Conservation (phyloP, 805 yeast species). For the Peterozyma xylosa region DNA sequence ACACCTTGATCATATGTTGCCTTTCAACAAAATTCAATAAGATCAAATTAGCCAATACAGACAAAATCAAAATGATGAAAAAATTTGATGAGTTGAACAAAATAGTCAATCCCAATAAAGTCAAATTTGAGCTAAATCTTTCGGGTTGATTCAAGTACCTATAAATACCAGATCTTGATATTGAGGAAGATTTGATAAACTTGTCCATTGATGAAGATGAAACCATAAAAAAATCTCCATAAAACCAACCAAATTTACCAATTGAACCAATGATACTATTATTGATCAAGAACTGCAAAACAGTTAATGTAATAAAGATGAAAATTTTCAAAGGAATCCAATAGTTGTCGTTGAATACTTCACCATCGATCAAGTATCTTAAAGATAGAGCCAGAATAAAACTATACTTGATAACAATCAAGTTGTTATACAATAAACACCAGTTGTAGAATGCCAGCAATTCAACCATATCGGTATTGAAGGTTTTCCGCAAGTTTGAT, state of each 20-base stretch:
- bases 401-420: conserved; percentile 10
- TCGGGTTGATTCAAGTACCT: conserved; percentile 81
- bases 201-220: conserved; percentile 29
- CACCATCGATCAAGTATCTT: conserved; percentile 10
- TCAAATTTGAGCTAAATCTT: conserved; percentile 69
- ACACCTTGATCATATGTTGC: conserved; percentile 69
- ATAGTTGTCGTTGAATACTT: conserved; percentile 21
- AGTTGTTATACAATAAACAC: conserved; percentile 48
- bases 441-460: conserved; percentile 55
- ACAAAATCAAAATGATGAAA: conserved; percentile 46
- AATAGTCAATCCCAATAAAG: conserved; percentile 66
- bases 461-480: conserved; percentile 18
- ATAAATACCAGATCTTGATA: conserved; percentile 75
- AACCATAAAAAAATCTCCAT: conserved; percentile 72
- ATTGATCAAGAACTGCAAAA: conserved; percentile 64
- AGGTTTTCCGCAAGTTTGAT: conserved; percentile 53
- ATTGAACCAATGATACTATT: conserved; percentile 60
- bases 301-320: conserved; percentile 46
- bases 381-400: conserved; percentile 9
- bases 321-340: conserved; percentile 48
- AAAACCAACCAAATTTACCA: conserved; percentile 86
- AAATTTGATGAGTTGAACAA: conserved; percentile 47
- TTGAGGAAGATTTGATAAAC: conserved; percentile 11
- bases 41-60: conserved; percentile 62
- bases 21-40: conserved; percentile 68